Percentiles rank a stretch among this genome's conserved stretches.
Conservation (phyloP, 2,329 filamentous ascomycete genomes). For the Fusarium acutatum region DNA sequence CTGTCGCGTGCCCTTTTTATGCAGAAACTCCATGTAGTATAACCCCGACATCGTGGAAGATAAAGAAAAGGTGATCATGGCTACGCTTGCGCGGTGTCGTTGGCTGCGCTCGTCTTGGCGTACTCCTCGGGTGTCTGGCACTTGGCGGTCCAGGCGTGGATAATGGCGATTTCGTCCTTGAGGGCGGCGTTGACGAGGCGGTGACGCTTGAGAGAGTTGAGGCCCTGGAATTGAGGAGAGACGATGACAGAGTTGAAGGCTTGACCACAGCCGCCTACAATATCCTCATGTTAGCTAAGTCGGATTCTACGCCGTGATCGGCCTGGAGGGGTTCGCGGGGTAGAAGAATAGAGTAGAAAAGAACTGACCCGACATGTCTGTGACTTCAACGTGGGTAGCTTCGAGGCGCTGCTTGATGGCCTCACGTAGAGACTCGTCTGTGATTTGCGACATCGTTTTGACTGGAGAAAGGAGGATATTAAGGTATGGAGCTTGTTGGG, state of each 20-base stretch:
- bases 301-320: conserved; percentile 3
- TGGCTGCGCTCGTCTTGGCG: conserved; percentile 56
- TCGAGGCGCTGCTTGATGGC: conserved; percentile 76
- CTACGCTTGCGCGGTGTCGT: conserved; percentile 18
- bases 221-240: conserved; percentile 73
- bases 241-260: conserved; percentile 68
- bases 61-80: not conserved
- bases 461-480: not conserved
- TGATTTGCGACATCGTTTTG: conserved; percentile 67
- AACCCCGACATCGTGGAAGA: not conserved
- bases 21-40: conserved; percentile 4
- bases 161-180: conserved; percentile 86
- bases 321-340: conserved; percentile 19
- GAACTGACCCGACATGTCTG: conserved; percentile 85
- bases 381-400: conserved; percentile 84
- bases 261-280: conserved; percentile 67
- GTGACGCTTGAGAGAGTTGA: conserved; percentile 83
- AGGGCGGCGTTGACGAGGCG: conserved; percentile 84
- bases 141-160: conserved; percentile 95
- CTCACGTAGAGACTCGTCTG: conserved; percentile 73
- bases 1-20: conserved; percentile 1
- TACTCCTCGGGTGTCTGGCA: conserved; percentile 93
- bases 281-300: conserved; percentile 6
- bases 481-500: conserved; percentile 2
- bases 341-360: not conserved